Evolutionary conservation across 2,329 filamentous ascomycete species (phyloP), one percentile per base, ranked within the genome.

Genomic region (Arthrobotrys iridis): DNA sequence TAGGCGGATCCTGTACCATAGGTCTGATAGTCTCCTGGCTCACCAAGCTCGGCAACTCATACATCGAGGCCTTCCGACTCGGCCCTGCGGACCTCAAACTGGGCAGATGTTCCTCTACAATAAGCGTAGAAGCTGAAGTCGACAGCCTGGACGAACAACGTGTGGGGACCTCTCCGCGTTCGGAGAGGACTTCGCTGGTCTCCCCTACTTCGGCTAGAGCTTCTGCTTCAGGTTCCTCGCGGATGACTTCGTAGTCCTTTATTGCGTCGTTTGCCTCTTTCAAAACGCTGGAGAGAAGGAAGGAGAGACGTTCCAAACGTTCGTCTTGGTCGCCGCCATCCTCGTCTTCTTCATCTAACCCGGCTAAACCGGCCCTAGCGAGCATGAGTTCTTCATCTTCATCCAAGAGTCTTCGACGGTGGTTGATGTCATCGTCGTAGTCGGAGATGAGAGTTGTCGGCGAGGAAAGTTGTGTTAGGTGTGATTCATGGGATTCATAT

Each of bases 251-350:
- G 33, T 75, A 75, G 57, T 75, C 71, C 40, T 68, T 75, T 41
- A 76, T 76, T n/a, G 72, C 72, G 4, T 70, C 72, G 63, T 76
- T 70, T 15, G 72, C 72, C 26, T 76, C 72, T 30, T 71, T 60
- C 5, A 76, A 26, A 11, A 76, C 72, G 41, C 72, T 70, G n/a
- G 33, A 40, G 11, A 76, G 65, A 11, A 76, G 64, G 11, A 71
- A 35, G 18, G 72, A 76, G 10, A 76, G 50, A 8, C 72, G 48
- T 26, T 76, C 72, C 4, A 76, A 55, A 24, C 71, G 60, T 18
- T 76, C 72, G 15, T 76, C 65, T 33, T 70, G 65, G 28, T 76
- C 72, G n/a, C 40, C 62, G n/a, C 55, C 70, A 13, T 62, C 72
- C 20, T 76, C 64, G 11, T 35, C 58, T 0, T 65, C 60, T 4